Conservation (phyloP, 495 filamentous ascomycete genomes). For the Jackrogersella minutella region DNA sequence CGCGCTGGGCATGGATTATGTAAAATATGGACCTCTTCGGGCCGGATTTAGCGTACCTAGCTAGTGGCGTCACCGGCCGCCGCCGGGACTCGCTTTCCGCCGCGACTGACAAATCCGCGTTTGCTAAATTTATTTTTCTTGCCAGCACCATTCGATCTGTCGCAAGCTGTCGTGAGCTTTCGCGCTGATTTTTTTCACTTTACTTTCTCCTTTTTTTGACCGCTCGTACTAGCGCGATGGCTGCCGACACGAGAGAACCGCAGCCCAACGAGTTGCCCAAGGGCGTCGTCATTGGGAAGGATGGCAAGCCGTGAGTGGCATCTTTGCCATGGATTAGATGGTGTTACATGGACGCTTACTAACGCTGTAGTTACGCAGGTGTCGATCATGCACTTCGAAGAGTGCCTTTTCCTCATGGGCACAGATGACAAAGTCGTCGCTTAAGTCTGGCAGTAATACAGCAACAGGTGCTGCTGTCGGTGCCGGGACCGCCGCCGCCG, state of each 20-base stretch:
- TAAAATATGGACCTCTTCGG: conserved; percentile 10
- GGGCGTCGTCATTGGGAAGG: conserved; percentile 85
- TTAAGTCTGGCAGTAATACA: conserved; percentile 51
- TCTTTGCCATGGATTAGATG: background rate
- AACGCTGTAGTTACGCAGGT: conserved; percentile 61
- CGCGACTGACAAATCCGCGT: conserved; percentile 39
- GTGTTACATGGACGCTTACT: conserved; percentile 19
- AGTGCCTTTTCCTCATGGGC: conserved; percentile 67
- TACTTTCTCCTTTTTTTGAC: conserved; percentile 1
- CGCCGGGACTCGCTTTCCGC: conserved; percentile 39
- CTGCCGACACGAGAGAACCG: conserved; percentile 45
- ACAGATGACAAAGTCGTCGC: conserved; percentile 70
- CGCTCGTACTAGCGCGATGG: conserved; percentile 39
- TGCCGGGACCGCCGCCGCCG: conserved; percentile 39
- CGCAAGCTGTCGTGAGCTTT: conserved; percentile 31
- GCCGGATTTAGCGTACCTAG: conserved; percentile 11
- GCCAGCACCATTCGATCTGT: conserved; percentile 33
- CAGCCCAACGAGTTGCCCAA: conserved; percentile 65
- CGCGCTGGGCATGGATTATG: background rate
- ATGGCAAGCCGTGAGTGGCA: conserved; percentile 89
- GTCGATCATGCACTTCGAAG: conserved; percentile 84
- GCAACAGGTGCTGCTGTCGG: conserved; percentile 43
- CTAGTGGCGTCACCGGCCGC: conserved; percentile 34
- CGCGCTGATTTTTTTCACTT: conserved; percentile 18
- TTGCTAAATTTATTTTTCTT: conserved; percentile 21